A percentile compares a stretch with the other conserved stretches of the same genome.
Evolutionary conservation across 139 green algal species (phyloP).

Genomic region (Pycnococcus provasolii): DNA sequence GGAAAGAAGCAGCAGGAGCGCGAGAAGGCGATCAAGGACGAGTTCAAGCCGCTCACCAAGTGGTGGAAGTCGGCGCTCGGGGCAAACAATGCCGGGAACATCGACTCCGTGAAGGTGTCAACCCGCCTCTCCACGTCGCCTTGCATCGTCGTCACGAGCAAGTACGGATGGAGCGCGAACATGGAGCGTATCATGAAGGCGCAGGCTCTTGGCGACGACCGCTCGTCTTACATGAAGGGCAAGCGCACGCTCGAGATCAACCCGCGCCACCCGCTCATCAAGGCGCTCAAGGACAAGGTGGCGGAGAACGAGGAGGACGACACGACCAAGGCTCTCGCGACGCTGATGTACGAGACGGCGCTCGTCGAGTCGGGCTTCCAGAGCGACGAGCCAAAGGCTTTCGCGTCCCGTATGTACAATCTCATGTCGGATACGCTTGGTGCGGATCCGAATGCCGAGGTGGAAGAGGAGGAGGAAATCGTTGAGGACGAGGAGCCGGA

Average conservation of each 20-base stretch:
- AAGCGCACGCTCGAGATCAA: conserved; percentile 89
- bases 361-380: conserved; percentile 81
- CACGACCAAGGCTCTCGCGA: conserved; percentile 38
- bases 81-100: conserved; percentile 9
- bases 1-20: conserved; percentile 67
- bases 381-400: conserved; percentile 53
- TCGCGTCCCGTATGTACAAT: conserved; percentile 26
- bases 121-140: conserved; percentile 70
- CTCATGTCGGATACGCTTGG: conserved; percentile 31
- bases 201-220: conserved; percentile 45
- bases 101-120: conserved; percentile 63
- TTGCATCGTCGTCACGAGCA: conserved; percentile 80
- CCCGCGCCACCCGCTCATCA: conserved; percentile 81
- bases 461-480: conserved; percentile 31
- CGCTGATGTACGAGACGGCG: conserved; percentile 82
- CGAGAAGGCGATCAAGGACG: conserved; percentile 66
- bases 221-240: conserved; percentile 37
- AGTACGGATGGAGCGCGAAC: conserved; percentile 92
- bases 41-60: conserved; percentile 73
- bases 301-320: conserved; percentile 31
- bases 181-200: conserved; percentile 94
- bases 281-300: conserved; percentile 61
- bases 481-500: conserved; percentile 11
- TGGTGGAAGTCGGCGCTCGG: conserved; percentile 90
- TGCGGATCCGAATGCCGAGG: conserved; percentile 30